Evolutionary conservation across 2,329 filamentous ascomycete genomes (phyloP), one percentile per base, ranked within the genome.

Genomic region (Alternaria incomplexa): DNA sequence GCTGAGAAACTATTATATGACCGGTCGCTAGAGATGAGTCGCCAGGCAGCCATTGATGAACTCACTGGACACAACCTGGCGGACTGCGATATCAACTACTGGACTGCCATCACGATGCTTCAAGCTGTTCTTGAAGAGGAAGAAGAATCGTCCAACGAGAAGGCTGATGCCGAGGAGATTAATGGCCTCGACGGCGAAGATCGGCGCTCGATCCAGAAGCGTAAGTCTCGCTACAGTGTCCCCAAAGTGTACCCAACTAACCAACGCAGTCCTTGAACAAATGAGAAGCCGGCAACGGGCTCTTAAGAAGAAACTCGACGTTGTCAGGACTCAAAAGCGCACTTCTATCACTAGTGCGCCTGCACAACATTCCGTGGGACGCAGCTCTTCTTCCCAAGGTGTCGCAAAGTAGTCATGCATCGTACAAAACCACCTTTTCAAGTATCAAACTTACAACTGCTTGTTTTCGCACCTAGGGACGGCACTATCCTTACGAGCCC

Each of bases 1-100:
- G 96, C 96, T 0, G 96, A 98, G 82, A 97, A 94, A 81, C 85
- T 99, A 48, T 97, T 99, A 93, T 99, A 97, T 77, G 96, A 99
- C 72, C 92, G 96, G 50, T 96, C 96, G 0, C 84, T 98, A 22
- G 96, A 99, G 79, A 98, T 99, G 96, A 97, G 93, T 78, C 89
- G 93, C 56, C 89, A 92, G 5, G 95, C 96, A 8, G 96, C 96
- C 8, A 96, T 98, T 75, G 96, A 97, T 72, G 96, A 99, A 81
- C 91, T 99, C 53, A 93, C 96, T 2, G 93, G 95, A 61, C 92
- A 96, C 66, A 94, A 98, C 78, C 84, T 98, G 23, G 82, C 85
- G 0, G 93, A 93, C 15, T 98, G 95, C 76, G 94, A 98, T 76
- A 89, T 97, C 25, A 94, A 93, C 17, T 99, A 99, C 77, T 87